phyloP scores from a whole-genome alignment of 306 rosid species.

The Cajanus cajan region DNA sequence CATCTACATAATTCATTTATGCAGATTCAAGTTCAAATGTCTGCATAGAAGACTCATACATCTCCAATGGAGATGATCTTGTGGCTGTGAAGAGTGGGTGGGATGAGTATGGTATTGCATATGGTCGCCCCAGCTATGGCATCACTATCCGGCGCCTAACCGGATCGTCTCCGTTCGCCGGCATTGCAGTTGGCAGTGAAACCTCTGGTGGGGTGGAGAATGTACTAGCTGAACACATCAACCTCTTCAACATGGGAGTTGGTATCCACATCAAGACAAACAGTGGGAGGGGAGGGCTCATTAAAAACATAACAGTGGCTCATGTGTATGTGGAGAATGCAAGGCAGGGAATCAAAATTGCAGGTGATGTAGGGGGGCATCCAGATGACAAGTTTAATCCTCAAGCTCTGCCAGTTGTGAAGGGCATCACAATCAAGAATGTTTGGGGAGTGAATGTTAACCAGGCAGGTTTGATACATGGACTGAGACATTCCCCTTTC shows the following conservation, averaged over 20 bases:
- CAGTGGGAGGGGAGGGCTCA: slow-evolving; percentile 78
- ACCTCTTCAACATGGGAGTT: slow-evolving; percentile 72
- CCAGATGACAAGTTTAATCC: slow-evolving; percentile 72
- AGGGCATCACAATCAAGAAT: slow-evolving; percentile 58
- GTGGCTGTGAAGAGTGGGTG: slow-evolving; percentile 93
- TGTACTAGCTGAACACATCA: slow-evolving; percentile 76
- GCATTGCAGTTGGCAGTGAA: slow-evolving; percentile 88
- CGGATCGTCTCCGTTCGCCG: slow-evolving; percentile 81
- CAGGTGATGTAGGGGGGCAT: slow-evolving; percentile 86
- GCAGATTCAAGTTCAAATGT: slow-evolving; percentile 86
- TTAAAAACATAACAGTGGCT: slow-evolving; percentile 63
- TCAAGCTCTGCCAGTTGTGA: slow-evolving; percentile 79
- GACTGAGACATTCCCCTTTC: slow-evolving; percentile 68
- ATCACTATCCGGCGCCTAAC: slow-evolving; percentile 79
- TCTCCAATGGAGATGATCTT: slow-evolving; percentile 88
- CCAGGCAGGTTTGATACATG: slow-evolving; percentile 77
- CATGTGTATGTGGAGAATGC: slow-evolving; percentile 63
- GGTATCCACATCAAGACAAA: slow-evolving; percentile 90
- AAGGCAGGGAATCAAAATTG: slow-evolving; percentile 68
- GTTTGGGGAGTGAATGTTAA: slow-evolving; percentile 74
- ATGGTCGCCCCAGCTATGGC: slow-evolving; percentile 56
- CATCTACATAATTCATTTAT: slow-evolving; percentile 4
- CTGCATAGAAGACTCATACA: slow-evolving; percentile 87
- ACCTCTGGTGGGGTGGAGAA: slow-evolving; percentile 93
- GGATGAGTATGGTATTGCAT: slow-evolving; percentile 89